Percentiles rank a stretch among this genome's conserved stretches.
Evolutionary conservation across 768 basidiomycete species (phyloP).

Genomic region (Cubamyces sp.): DNA sequence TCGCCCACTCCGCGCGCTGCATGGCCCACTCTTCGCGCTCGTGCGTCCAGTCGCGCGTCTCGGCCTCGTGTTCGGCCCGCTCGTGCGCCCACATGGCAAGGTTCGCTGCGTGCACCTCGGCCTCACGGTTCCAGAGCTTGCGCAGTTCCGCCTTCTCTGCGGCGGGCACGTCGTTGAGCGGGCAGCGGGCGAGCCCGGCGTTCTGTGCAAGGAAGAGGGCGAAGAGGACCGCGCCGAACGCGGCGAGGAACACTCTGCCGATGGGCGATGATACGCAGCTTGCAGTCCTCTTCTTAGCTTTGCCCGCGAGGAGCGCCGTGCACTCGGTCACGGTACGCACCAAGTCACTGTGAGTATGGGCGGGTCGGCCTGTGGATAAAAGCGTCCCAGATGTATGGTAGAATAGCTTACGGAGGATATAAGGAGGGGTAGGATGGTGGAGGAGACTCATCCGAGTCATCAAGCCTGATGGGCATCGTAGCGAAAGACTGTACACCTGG

Average conservation of each 20-base stretch:
- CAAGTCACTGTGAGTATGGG: too few relatives aligned
- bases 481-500: too few relatives aligned
- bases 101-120: neutral
- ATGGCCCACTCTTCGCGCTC: conserved; percentile 16
- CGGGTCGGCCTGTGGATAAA: too few relatives aligned
- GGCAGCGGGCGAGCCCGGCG: conserved; percentile 8
- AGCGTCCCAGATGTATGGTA: too few relatives aligned
- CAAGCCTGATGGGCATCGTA: too few relatives aligned
- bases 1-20: conserved; percentile 6
- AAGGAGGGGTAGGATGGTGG: too few relatives aligned
- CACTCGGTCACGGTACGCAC: too few relatives aligned
- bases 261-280: too few relatives aligned
- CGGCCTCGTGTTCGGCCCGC: neutral
- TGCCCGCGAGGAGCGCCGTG: too few relatives aligned
- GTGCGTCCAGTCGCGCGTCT: neutral
- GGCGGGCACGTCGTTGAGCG: conserved; percentile 14
- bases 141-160: conserved; percentile 10
- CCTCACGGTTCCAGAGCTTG: conserved; percentile 2
- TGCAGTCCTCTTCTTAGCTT: too few relatives aligned
- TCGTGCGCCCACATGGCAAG: neutral
- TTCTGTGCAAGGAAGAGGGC: conserved; percentile 17
- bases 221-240: neutral
- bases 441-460: too few relatives aligned
- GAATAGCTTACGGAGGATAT: too few relatives aligned
- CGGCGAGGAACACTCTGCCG: neutral